Conservation (phyloP, 129 eudicot species). For the Scalesia atractyloides region DNA sequence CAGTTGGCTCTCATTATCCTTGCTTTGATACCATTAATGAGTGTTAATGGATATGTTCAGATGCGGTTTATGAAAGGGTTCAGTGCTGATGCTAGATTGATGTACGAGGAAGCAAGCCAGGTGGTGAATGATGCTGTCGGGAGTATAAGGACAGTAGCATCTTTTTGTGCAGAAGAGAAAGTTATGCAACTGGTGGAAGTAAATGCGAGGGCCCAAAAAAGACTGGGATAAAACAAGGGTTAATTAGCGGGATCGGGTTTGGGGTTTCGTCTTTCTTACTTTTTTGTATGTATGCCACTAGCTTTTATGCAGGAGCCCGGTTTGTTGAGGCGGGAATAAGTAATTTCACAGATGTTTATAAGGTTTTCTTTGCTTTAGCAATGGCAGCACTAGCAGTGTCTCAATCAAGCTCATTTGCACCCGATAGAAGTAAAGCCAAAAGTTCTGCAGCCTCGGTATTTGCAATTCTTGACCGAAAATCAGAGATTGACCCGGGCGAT, state of each 20-base stretch:
- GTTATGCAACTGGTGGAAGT: slow-evolving; percentile 49
- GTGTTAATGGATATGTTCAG: slow-evolving; percentile 58
- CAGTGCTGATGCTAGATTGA: slow-evolving; percentile 78
- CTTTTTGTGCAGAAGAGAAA: slow-evolving; percentile 85
- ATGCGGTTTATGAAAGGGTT: slow-evolving; percentile 68
- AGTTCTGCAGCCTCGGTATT: slow-evolving; percentile 60
- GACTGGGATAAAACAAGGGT: slow-evolving; percentile 64
- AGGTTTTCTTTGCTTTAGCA: slow-evolving; percentile 81
- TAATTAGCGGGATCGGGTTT: slow-evolving; percentile 74
- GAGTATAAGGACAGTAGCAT: slow-evolving; percentile 80
- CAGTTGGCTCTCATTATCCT: slow-evolving; percentile 45
- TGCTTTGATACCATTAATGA: slow-evolving; percentile 63
- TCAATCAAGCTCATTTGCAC: slow-evolving; percentile 72
- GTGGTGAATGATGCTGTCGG: slow-evolving; percentile 89
- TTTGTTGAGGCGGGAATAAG: slow-evolving; percentile 60
- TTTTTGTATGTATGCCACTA: slow-evolving; percentile 57
- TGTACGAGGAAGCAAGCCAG: slow-evolving; percentile 87
- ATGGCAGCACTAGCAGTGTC: slow-evolving; percentile 71
- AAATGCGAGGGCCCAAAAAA: slow-evolving; percentile 69
- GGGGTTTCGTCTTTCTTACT: slow-evolving; percentile 51
- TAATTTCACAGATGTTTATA: slow-evolving; percentile 52
- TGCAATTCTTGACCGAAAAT: slow-evolving; percentile 57
- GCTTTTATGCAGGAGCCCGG: slow-evolving; percentile 79
- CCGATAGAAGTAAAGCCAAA: slow-evolving; percentile 70
- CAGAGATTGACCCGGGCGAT: slow-evolving; percentile 73